These are phyloP conservation scores for Zea mays DNA, from an alignment of 176 grass and related monocot genomes.

Conservation along the genomic window DNA sequence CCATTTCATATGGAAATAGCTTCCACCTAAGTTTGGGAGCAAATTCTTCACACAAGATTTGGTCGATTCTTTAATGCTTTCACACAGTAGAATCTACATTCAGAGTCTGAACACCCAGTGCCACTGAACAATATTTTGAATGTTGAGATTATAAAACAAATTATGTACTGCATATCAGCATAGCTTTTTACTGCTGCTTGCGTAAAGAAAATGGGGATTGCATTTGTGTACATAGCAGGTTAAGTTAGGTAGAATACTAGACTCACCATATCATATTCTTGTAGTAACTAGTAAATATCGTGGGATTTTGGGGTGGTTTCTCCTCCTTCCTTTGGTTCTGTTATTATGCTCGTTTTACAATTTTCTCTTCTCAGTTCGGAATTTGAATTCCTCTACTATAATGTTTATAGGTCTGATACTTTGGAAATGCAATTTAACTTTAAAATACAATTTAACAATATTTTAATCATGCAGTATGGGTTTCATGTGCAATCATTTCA, in stretches of 20 bases:
- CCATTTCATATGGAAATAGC: neutral
- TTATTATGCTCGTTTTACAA: neutral
- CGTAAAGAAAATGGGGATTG: conserved; percentile 6
- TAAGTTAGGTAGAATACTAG: neutral
- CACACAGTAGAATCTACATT: neutral
- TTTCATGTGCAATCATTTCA: neutral
- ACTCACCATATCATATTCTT: neutral
- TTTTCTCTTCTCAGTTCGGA: neutral
- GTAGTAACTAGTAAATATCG: neutral
- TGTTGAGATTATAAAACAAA: neutral
- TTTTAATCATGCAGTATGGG: neutral
- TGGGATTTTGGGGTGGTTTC: neutral
- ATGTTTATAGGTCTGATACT: neutral
- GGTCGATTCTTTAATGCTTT: neutral
- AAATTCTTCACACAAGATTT: neutral
- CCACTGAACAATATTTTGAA: neutral
- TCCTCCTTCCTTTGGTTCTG: neutral
- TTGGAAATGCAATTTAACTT: neutral
- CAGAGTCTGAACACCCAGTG: neutral
- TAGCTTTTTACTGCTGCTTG: neutral
- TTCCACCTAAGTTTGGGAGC: neutral
- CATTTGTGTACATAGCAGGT: neutral
- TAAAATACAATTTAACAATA: neutral
- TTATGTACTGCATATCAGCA: neutral
- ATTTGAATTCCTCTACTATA: neutral